A percentile compares a stretch with the other conserved stretches of the same genome.
Conservation (phyloP, 208 protist species). For the Leishmania tarentolae region DNA sequence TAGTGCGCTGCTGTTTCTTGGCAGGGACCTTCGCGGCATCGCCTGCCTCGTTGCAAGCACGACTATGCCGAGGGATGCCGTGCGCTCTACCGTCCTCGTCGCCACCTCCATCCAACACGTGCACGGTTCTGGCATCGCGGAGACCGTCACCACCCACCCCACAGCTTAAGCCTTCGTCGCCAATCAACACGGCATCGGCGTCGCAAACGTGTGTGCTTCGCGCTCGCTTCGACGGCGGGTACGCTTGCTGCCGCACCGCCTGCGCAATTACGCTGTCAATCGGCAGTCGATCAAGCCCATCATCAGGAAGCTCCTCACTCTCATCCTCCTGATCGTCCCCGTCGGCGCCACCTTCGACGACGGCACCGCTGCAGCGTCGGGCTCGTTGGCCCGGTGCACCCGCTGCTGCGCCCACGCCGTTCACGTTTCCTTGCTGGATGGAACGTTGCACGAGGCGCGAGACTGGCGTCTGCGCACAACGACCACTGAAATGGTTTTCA, state of each 20-base stretch:
- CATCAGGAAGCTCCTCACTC: conserved; percentile 59
- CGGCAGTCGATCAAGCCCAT: conserved; percentile 48
- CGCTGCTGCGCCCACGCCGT: background rate
- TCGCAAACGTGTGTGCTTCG: conserved; percentile 11
- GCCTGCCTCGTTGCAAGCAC: background rate
- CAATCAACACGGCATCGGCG: background rate
- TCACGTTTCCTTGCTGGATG: conserved; percentile 5
- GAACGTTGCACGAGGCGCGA: conserved; percentile 19
- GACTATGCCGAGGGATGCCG: background rate
- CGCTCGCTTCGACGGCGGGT: conserved; percentile 9
- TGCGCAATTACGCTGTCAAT: conserved; percentile 41
- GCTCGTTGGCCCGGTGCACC: background rate
- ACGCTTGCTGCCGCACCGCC: conserved; percentile 23
- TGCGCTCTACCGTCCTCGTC: background rate
- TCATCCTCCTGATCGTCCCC: conserved; percentile 47
- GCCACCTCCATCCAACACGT: background rate
- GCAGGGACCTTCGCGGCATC: background rate
- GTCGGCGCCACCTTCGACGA: conserved; percentile 12
- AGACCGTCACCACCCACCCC: background rate
- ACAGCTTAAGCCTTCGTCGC: background rate
- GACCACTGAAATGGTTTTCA: conserved; percentile 2
- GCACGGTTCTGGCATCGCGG: background rate
- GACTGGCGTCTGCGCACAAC: conserved; percentile 5
- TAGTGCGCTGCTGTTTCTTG: conserved; percentile 17
- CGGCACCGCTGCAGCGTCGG: background rate